These are phyloP conservation scores for Aspergillus sp. DNA, from an alignment of 2,329 filamentous ascomycete species.

Conservation along the genomic window DNA sequence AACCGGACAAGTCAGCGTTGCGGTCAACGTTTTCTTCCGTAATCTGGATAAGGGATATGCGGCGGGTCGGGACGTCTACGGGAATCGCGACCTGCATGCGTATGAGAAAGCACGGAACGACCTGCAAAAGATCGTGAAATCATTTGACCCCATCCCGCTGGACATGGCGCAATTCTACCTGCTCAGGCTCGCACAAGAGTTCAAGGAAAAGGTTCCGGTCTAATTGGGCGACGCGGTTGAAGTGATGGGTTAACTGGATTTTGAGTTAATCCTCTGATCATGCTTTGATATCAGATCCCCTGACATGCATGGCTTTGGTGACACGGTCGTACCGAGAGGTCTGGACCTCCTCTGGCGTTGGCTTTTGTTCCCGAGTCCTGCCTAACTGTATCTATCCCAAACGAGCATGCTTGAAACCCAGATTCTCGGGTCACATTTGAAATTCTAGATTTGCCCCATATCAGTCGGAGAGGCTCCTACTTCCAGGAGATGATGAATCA, in stretches of 20 bases:
- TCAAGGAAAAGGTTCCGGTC: constrained; percentile 39
- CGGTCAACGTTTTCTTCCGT: constrained; percentile 87
- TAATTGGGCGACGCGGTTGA: background rate
- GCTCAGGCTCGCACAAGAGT: constrained; percentile 66
- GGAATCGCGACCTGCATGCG: constrained; percentile 77
- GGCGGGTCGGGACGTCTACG: constrained; percentile 77
- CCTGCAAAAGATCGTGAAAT: constrained; percentile 59
- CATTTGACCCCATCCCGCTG: constrained; percentile 53
- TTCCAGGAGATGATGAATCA: too few species aligned
- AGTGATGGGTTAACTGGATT: background rate
- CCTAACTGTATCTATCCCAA: background rate
- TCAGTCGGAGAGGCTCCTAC: background rate
- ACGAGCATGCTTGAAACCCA: background rate
- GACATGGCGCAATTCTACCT: constrained; percentile 75
- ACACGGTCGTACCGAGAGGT: background rate
- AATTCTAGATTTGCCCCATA: background rate
- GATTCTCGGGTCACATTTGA: background rate
- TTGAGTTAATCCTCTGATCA: background rate
- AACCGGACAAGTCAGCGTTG: constrained; percentile 58
- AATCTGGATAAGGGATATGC: constrained; percentile 68
- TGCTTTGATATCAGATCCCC: background rate
- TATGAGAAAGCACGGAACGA: constrained; percentile 80
- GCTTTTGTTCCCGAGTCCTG: background rate
- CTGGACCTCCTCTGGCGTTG: background rate
- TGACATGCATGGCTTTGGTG: background rate